phyloP scores from a whole-genome alignment of 169 alveolate species.

The Eimeria mitis region DNA sequence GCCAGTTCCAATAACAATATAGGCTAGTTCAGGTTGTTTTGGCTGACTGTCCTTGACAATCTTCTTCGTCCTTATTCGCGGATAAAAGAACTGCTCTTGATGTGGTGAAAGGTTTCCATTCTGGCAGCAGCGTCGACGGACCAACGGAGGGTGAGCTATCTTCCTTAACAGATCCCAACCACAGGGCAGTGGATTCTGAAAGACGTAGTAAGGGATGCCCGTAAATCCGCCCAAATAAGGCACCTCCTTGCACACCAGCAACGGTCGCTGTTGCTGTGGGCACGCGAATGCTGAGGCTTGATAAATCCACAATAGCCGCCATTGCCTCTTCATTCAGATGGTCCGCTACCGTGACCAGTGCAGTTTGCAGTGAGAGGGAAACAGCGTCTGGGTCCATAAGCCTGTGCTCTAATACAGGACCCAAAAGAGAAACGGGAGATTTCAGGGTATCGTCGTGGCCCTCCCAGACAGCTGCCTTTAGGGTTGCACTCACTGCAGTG shows the following conservation, averaged over 20 bases:
- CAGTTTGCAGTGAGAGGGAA: slow-evolving; percentile 50
- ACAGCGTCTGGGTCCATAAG: slow-evolving; percentile 46
- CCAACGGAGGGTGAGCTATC: slow-evolving; percentile 10
- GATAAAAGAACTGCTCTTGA: slow-evolving; percentile 32
- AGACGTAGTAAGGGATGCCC: slow-evolving; percentile 55
- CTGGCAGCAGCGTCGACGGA: slow-evolving; percentile 49
- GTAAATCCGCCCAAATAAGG: slow-evolving; percentile 37
- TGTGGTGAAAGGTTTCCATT: slow-evolving; percentile 2
- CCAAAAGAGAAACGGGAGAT: slow-evolving; percentile 37
- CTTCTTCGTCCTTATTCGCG: slow-evolving; percentile 5
- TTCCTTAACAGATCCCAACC: slow-evolving; percentile 50
- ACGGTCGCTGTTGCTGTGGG: neutral
- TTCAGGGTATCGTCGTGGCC: neutral
- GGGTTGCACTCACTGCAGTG: slow-evolving; percentile 8
- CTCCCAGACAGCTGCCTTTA: slow-evolving; percentile 57
- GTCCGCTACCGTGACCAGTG: slow-evolving; percentile 48
- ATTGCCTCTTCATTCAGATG: slow-evolving; percentile 19
- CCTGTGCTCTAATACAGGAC: slow-evolving; percentile 26
- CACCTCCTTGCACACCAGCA: slow-evolving; percentile 59
- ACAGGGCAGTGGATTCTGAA: slow-evolving; percentile 31
- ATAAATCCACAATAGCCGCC: slow-evolving; percentile 14
- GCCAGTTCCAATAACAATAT: no score
- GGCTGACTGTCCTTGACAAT: slow-evolving; percentile 64
- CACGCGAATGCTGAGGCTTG: neutral
- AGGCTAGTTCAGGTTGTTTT: neutral